Evolutionary conservation across 164 flowering plant genomes (phyloP).

Genomic region (Tetrastigma voinierianum): DNA sequence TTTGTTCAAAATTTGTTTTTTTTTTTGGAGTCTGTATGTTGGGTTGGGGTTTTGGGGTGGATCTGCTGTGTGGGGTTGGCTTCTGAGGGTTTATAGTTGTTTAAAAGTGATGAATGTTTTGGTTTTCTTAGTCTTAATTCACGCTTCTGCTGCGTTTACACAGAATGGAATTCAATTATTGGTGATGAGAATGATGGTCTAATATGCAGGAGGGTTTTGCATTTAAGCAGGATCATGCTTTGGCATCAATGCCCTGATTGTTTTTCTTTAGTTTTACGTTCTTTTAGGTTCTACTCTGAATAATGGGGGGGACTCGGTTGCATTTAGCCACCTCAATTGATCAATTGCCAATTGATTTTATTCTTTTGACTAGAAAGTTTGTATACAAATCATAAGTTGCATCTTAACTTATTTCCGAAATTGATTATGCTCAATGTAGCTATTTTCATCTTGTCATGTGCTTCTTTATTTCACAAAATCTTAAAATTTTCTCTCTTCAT

Average conservation of each 20-base stretch:
- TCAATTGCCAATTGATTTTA: not conserved
- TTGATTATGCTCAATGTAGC: not conserved
- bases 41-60: not conserved
- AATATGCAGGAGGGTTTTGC: not conserved
- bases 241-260: not conserved
- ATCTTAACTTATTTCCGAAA: not conserved
- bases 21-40: not conserved
- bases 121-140: not conserved
- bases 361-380: not conserved
- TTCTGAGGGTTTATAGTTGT: not conserved
- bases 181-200: not conserved
- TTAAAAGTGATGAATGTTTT: not conserved
- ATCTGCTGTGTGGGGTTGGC: not conserved
- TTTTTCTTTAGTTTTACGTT: not conserved
- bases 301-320: not conserved
- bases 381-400: not conserved
- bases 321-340: not conserved
- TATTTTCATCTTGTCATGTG: not conserved
- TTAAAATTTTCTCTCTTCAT: not conserved
- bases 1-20: not conserved
- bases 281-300: not conserved
- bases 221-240: not conserved
- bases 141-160: not conserved
- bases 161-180: not conserved
- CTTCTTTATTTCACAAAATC: not conserved